Percentiles rank a stretch among this genome's conserved stretches.
Evolutionary conservation across 1,139 yeast species (phyloP).

Genomic region (Saccharomyces pastorianus): DNA sequence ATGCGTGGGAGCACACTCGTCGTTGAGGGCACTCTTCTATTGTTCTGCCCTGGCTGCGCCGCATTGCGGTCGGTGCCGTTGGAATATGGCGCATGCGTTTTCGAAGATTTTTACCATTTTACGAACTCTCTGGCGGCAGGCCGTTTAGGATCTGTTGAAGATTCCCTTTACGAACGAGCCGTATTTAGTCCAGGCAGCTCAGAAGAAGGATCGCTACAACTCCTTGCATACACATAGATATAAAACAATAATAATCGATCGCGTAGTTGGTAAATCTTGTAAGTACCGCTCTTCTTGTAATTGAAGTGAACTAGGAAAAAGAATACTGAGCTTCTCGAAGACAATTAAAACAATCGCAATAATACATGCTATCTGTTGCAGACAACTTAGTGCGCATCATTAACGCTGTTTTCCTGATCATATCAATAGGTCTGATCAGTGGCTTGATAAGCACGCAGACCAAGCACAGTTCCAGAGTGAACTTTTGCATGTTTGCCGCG

Average conservation of each 20-base stretch:
- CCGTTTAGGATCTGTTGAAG: not conserved
- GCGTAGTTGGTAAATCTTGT: too few species aligned
- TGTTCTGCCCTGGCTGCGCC: not conserved
- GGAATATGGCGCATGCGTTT: not conserved
- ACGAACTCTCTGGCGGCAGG: not conserved
- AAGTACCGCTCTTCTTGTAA: not conserved
- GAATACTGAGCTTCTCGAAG: slow-evolving; percentile 1
- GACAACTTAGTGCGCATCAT: slow-evolving; percentile 66
- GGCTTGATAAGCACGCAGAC: slow-evolving; percentile 67
- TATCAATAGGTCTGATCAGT: slow-evolving; percentile 78
- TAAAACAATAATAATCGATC: not conserved
- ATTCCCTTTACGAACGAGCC: not conserved
- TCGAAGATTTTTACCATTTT: not conserved
- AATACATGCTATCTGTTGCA: slow-evolving; percentile 39
- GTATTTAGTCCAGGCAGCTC: not conserved
- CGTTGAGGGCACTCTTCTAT: too few species aligned
- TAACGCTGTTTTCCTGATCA: slow-evolving; percentile 66
- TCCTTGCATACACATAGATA: not conserved
- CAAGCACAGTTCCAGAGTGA: slow-evolving; percentile 65
- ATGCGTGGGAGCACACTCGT: too few species aligned
- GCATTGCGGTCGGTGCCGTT: not conserved
- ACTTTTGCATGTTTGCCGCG: slow-evolving; percentile 78
- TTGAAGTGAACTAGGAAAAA: not conserved
- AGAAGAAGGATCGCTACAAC: not conserved
- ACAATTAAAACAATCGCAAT: not conserved